A percentile compares a stretch with the other conserved stretches of the same genome.
Evolutionary conservation across 2,329 filamentous ascomycete genomes (phyloP).

Genomic region (Talaromyces sp.): DNA sequence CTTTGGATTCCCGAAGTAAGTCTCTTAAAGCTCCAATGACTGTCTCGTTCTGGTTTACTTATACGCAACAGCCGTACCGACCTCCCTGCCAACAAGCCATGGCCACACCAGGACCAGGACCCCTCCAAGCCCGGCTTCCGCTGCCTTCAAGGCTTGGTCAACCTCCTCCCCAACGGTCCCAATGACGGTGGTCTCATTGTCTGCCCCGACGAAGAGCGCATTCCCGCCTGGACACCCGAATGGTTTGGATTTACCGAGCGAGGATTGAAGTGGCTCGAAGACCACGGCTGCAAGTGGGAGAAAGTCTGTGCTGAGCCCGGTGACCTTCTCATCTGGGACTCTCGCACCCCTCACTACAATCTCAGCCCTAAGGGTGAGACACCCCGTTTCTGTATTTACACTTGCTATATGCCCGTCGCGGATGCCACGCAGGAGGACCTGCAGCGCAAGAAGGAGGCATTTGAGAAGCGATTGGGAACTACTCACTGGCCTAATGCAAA

Average conservation of each 20-base stretch:
- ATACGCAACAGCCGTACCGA: conserved; percentile 30
- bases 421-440: conserved; percentile 36
- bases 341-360: conserved; percentile 48
- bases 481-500: conserved; percentile 13
- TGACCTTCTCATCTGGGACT: conserved; percentile 48
- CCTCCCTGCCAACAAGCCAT: conserved; percentile 28
- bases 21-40: not conserved
- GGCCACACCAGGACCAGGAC: conserved; percentile 45
- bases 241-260: conserved; percentile 43
- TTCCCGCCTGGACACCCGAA: conserved; percentile 24
- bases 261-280: conserved; percentile 43
- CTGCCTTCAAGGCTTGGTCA: conserved; percentile 42
- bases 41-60: not conserved
- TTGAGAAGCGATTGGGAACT: conserved; percentile 26
- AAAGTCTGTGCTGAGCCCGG: conserved; percentile 45
- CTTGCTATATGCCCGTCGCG: conserved; percentile 35
- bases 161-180: conserved; percentile 41
- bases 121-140: conserved; percentile 35
- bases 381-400: conserved; percentile 34
- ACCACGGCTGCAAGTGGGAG: conserved; percentile 36
- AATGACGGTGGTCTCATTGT: conserved; percentile 47
- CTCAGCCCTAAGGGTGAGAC: conserved; percentile 33
- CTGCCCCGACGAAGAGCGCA: conserved; percentile 30
- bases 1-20: conserved; percentile 7
- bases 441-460: conserved; percentile 33